These are phyloP conservation scores for Hypoxylon sp. DNA, from an alignment of 2,329 filamentous ascomycete species.

Conservation along the genomic window DNA sequence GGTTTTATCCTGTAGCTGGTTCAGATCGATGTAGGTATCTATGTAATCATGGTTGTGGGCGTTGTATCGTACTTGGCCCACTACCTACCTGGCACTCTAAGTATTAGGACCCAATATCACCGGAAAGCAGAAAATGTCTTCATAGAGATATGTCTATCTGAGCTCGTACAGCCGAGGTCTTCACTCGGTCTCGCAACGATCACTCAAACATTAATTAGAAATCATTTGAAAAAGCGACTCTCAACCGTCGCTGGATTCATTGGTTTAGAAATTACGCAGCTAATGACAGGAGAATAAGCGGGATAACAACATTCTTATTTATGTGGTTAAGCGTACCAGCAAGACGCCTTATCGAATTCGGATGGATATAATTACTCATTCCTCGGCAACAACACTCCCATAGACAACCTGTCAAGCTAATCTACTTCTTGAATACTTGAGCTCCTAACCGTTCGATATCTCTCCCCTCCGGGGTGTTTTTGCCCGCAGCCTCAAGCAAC, in stretches of 20 bases:
- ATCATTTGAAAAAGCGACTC: too few species aligned
- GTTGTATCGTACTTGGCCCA: too few species aligned
- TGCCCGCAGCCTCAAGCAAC: conserved; percentile 80
- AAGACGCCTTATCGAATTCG: not conserved
- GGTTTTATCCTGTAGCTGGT: too few species aligned
- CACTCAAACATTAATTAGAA: too few species aligned
- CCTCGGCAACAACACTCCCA: not conserved
- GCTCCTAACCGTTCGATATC: conserved; percentile 88
- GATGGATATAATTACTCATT: conserved; percentile 13
- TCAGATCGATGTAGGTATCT: too few species aligned
- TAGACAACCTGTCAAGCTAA: not conserved
- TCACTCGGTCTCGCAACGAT: too few species aligned
- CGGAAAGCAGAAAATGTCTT: too few species aligned
- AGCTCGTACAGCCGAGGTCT: too few species aligned
- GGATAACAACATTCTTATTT: not conserved
- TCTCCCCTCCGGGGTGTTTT: conserved; percentile 73
- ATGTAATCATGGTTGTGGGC: too few species aligned
- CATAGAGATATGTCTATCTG: too few species aligned
- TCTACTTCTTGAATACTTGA: conserved; percentile 67
- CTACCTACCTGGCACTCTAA: too few species aligned
- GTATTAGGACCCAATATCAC: too few species aligned
- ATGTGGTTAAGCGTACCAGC: not conserved
- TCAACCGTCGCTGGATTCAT: not conserved
- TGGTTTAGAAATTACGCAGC: not conserved
- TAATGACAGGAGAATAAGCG: not conserved